Conservation (phyloP, 805 yeast species). For the Candida easanensis region DNA sequence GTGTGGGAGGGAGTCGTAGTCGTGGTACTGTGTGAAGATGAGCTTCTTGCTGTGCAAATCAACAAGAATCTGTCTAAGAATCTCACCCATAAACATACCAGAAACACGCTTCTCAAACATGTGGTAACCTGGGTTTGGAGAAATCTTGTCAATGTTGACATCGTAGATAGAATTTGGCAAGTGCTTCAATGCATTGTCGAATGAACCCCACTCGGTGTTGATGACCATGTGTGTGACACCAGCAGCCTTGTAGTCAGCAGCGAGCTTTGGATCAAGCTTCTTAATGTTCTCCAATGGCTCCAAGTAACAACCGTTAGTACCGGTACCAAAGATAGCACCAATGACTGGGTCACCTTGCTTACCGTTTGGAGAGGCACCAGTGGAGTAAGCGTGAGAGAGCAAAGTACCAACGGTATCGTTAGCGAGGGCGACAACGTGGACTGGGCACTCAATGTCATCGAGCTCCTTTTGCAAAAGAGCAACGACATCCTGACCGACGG, state of each 20-base stretch:
- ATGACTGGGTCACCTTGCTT: conserved; percentile 73
- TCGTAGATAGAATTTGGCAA: conserved; percentile 83
- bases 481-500: conserved; percentile 83
- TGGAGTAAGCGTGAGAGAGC: conserved; percentile 80
- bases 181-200: conserved; percentile 75
- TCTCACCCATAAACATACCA: conserved; percentile 92
- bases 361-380: conserved; percentile 49
- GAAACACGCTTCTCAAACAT: conserved; percentile 89
- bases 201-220: conserved; percentile 98
- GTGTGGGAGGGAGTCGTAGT: conserved; percentile 44
- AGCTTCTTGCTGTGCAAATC: conserved; percentile 62
- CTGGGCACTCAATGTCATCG: conserved; percentile 57
- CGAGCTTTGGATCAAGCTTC: conserved; percentile 57
- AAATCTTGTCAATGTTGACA: conserved; percentile 59
- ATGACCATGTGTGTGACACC: conserved; percentile 75
- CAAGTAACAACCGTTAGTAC: conserved; percentile 93
- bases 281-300: conserved; percentile 73
- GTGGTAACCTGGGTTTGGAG: conserved; percentile 84
- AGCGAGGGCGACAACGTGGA: conserved; percentile 80
- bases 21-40: conserved; percentile 53
- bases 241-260: conserved; percentile 34
- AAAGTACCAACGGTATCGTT: conserved; percentile 96
- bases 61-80: conserved; percentile 68
- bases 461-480: conserved; percentile 66
- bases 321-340: conserved; percentile 95